Base-by-base conservation (phyloP, 805 yeast genomes). In the Yarrowia sp. region DNA sequence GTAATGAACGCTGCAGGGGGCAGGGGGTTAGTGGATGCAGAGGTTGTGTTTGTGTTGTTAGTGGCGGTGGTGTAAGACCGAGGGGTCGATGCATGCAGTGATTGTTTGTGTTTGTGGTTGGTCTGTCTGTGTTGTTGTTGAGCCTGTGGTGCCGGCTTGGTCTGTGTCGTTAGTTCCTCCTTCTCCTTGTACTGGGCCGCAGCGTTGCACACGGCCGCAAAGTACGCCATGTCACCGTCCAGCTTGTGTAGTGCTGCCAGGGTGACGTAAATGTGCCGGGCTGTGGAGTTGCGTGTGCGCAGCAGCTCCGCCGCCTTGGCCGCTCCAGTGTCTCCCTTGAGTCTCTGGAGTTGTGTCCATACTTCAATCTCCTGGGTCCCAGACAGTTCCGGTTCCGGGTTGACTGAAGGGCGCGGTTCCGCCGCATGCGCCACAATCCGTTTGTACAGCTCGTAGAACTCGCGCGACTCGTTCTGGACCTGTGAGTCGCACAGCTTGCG, bases 351-450 rank as follows among this genome's bases (percentile, higher is more conserved):
- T 38, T 55, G 61, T 4, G 61, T 31, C 61, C 61, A 55, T 13
- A 55, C 47, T 17, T 55, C 61, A 14, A 55, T 39, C 10, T 55
- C 61, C 47, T 55, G 61, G 3, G 61, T 55, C 8, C 38, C 61
- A 1, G 61, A 39, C 13, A 55, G 61, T 14, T 55, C 61, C 3
- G 61, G 61, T 8, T 55, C 61, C 14, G 61, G 39, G 8, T 55
- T 55, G 38, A 55, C 11, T 33, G 61, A 35, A 41, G 47, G 61
- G 61, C 61, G 61, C 47, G 61, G 38, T 39, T 55, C 61, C 47
- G 33, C 28, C 45, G 33, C 61, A 11, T 41, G 61, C 45, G 47
- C 47, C 60, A 51, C 44, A 28, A 41, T 38, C 38, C 47, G 9
- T 15, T 55, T 55, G 47, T 55, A 55, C 6, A 31, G 28, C 38